These are phyloP conservation scores for Solanum pinnatisectum DNA, from an alignment of 257 asterid genomes.

Conservation along the genomic window DNA sequence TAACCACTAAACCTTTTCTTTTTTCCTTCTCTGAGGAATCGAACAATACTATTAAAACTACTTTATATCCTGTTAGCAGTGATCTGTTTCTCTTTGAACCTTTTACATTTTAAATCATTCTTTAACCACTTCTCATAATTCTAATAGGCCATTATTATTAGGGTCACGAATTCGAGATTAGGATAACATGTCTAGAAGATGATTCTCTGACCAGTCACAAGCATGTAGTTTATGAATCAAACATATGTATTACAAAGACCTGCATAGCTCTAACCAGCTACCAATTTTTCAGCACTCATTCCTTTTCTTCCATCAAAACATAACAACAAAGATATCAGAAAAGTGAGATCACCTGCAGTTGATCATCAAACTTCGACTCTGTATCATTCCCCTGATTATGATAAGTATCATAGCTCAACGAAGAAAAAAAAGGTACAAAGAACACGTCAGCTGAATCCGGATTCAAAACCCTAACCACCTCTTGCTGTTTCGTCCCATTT, in stretches of 20 bases:
- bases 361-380: conserved; percentile 44
- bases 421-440: conserved; percentile 84
- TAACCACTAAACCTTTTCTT: background rate
- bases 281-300: background rate
- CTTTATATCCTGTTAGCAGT: background rate
- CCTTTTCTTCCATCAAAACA: background rate
- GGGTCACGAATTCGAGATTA: background rate
- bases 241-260: background rate
- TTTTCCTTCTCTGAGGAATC: background rate
- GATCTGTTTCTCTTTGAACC: background rate
- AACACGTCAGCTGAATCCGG: conserved; percentile 69
- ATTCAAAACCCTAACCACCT: conserved; percentile 67
- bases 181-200: background rate
- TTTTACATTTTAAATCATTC: background rate
- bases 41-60: background rate
- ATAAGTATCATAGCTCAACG: conserved; percentile 57
- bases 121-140: background rate
- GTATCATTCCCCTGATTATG: conserved; percentile 48
- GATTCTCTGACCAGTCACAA: background rate
- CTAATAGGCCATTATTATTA: background rate
- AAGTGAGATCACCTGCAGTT: conserved; percentile 57
- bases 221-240: background rate
- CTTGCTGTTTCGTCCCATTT: conserved; percentile 12
- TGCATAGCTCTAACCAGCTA: background rate
- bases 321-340: background rate